A percentile compares a stretch with the other conserved stretches of the same genome.
Evolutionary conservation across 2,329 filamentous ascomycete species (phyloP).

Genomic region (Venturia nashicola): DNA sequence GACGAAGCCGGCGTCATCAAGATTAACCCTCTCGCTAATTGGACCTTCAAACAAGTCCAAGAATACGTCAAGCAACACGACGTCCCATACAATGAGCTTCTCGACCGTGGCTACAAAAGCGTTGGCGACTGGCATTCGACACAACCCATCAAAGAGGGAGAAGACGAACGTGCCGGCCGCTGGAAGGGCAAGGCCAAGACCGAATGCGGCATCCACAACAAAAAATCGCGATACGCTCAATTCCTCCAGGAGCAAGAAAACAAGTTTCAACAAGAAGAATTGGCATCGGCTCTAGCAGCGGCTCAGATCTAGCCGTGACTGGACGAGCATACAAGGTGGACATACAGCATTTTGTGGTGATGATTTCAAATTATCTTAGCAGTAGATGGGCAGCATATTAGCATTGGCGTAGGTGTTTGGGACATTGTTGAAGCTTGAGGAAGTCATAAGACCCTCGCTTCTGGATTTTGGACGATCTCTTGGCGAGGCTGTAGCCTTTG

Average conservation of each 20-base stretch:
- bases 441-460: slow-evolving; percentile 1
- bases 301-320: slow-evolving; percentile 14
- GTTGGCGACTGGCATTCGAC: slow-evolving; percentile 98
- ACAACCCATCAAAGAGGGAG: slow-evolving; percentile 71
- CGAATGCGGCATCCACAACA: slow-evolving; percentile 98
- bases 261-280: slow-evolving; percentile 48
- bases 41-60: slow-evolving; percentile 83
- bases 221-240: slow-evolving; percentile 82
- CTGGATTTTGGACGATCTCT: not conserved
- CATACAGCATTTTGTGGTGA: slow-evolving; percentile 12
- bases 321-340: not conserved
- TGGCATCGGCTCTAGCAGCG: slow-evolving; percentile 19
- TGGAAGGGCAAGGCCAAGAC: slow-evolving; percentile 97
- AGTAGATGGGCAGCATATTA: slow-evolving; percentile 24
- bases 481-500: not conserved
- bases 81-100: slow-evolving; percentile 85
- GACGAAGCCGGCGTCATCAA: slow-evolving; percentile 89
- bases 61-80: slow-evolving; percentile 74
- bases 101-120: slow-evolving; percentile 95
- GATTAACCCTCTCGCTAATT: slow-evolving; percentile 93
- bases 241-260: slow-evolving; percentile 64
- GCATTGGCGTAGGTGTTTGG: slow-evolving; percentile 22
- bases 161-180: slow-evolving; percentile 89
- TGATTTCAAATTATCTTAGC: slow-evolving; percentile 16
- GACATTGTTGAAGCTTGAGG: slow-evolving; percentile 13